These are phyloP conservation scores for Wickerhamiella alocasiicola DNA, from an alignment of 805 yeast species.

Conservation along the genomic window DNA sequence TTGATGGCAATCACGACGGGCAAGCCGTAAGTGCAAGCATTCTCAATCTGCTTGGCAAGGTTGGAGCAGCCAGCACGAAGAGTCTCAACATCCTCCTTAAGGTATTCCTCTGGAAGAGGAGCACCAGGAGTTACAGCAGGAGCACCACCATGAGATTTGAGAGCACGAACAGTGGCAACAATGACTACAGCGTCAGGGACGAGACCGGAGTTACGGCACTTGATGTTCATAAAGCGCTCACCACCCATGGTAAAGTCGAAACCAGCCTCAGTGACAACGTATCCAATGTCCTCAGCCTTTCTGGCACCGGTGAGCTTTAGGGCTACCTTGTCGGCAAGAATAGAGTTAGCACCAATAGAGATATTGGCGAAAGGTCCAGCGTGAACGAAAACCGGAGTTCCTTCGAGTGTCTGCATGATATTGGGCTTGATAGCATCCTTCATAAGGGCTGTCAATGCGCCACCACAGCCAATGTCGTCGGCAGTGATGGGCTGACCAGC, in stretches of 20 bases:
- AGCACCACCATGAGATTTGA: slow-evolving; percentile 94
- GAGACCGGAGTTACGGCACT: slow-evolving; percentile 83
- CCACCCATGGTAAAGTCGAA: slow-evolving; percentile 99
- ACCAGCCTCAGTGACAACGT: slow-evolving; percentile 95
- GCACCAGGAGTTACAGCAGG: slow-evolving; percentile 93
- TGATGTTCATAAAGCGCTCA: slow-evolving; percentile 90
- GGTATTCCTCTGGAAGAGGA: slow-evolving; percentile 69
- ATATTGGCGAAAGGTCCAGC: slow-evolving; percentile 98
- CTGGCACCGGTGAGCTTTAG: slow-evolving; percentile 72
- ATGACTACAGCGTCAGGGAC: slow-evolving; percentile 82
- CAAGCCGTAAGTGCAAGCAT: slow-evolving; percentile 71
- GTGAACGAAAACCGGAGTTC: slow-evolving; percentile 94
- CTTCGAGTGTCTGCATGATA: slow-evolving; percentile 93
- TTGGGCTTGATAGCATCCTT: slow-evolving; percentile 96
- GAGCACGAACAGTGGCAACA: slow-evolving; percentile 94
- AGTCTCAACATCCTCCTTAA: slow-evolving; percentile 66
- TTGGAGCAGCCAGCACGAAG: slow-evolving; percentile 73
- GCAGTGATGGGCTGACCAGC: slow-evolving; percentile 77
- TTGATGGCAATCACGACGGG: slow-evolving; percentile 95
- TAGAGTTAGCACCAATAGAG: slow-evolving; percentile 92
- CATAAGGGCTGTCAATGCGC: slow-evolving; percentile 86
- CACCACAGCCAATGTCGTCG: slow-evolving; percentile 91
- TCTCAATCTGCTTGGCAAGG: slow-evolving; percentile 78
- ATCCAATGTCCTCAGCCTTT: slow-evolving; percentile 41
- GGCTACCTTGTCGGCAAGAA: slow-evolving; percentile 85